phyloP scores from a whole-genome alignment of 495 filamentous ascomycete species.

The Pyronema domesticum region DNA sequence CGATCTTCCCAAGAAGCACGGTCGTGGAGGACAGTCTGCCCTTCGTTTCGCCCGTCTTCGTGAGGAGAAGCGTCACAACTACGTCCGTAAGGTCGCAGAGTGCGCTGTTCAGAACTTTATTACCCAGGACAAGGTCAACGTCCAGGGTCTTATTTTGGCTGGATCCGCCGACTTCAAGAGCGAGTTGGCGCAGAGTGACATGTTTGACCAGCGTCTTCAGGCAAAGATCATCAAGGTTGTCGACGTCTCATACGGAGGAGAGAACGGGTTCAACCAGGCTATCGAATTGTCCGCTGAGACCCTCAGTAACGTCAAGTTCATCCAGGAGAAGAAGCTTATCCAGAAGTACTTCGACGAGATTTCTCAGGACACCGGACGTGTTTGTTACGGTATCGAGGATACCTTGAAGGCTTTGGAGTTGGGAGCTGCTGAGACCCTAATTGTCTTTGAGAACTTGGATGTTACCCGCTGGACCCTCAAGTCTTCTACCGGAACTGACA shows the following conservation, averaged over 20 bases:
- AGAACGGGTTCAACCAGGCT: constrained; percentile 98
- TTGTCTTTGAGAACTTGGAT: constrained; percentile 96
- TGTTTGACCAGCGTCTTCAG: constrained; percentile 84
- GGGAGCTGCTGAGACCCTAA: constrained; percentile 81
- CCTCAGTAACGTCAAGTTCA: constrained; percentile 97
- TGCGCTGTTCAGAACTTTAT: constrained; percentile 97
- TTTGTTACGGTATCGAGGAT: constrained; percentile 96
- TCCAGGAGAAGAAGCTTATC: constrained; percentile 99
- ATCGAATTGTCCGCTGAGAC: constrained; percentile 91
- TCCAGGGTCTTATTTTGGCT: constrained; percentile 80
- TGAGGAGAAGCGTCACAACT: constrained; percentile 99
- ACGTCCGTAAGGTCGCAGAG: constrained; percentile 95
- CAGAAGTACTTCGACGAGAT: constrained; percentile 98
- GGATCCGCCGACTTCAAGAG: constrained; percentile 99
- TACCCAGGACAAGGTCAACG: constrained; percentile 93
- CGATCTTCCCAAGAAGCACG: constrained; percentile 98
- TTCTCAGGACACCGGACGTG: constrained; percentile 82
- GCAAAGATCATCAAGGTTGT: constrained; percentile 97
- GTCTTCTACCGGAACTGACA: constrained; percentile 46
- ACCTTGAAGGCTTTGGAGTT: constrained; percentile 94
- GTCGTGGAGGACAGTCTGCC: constrained; percentile 96
- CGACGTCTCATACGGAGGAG: constrained; percentile 94
- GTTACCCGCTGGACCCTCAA: constrained; percentile 82
- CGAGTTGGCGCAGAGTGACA: constrained; percentile 88
- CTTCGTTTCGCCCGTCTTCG: constrained; percentile 98